A percentile compares a stretch with the other conserved stretches of the same genome.
phyloP scores from a whole-genome alignment of 768 basidiomycete genomes.

The Pisolithus microcarpus region DNA sequence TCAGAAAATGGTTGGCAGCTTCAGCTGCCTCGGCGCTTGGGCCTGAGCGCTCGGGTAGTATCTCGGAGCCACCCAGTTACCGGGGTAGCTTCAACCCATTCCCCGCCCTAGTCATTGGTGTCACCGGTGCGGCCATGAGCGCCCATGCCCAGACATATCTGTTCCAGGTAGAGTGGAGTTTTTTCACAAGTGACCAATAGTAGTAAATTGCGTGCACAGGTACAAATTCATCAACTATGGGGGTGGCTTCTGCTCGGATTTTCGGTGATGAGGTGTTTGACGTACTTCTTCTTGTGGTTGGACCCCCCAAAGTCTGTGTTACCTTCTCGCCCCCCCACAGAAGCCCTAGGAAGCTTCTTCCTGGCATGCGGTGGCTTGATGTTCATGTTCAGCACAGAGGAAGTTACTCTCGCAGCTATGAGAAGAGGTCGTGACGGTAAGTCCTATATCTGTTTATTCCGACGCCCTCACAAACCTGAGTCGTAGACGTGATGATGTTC shows the following conservation, averaged over 20 bases:
- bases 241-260: constrained; percentile 78
- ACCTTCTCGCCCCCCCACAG: constrained; percentile 90
- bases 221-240: constrained; percentile 89
- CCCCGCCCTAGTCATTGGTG: constrained; percentile 88
- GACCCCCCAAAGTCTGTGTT: constrained; percentile 75
- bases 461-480: neutral
- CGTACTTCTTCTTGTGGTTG: constrained; percentile 94
- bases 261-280: constrained; percentile 73
- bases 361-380: constrained; percentile 81
- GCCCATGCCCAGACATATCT: constrained; percentile 86
- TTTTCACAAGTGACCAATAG: neutral
- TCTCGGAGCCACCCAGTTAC: constrained; percentile 69
- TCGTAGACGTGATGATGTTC: constrained; percentile 82
- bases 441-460: constrained; percentile 9
- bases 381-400: constrained; percentile 88
- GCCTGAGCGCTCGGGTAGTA: constrained; percentile 17
- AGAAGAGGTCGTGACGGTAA: constrained; percentile 77
- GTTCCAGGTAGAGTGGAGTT: constrained; percentile 54
- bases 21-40: constrained; percentile 38
- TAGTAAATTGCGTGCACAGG: constrained; percentile 32
- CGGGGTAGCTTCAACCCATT: constrained; percentile 81
- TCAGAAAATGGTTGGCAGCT: constrained; percentile 69
- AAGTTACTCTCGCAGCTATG: constrained; percentile 88
- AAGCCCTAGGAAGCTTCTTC: constrained; percentile 82
- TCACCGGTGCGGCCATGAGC: constrained; percentile 90